Evolutionary conservation across 2,329 filamentous ascomycete species (phyloP).

Genomic region (Sporothrix euskadiensis): DNA sequence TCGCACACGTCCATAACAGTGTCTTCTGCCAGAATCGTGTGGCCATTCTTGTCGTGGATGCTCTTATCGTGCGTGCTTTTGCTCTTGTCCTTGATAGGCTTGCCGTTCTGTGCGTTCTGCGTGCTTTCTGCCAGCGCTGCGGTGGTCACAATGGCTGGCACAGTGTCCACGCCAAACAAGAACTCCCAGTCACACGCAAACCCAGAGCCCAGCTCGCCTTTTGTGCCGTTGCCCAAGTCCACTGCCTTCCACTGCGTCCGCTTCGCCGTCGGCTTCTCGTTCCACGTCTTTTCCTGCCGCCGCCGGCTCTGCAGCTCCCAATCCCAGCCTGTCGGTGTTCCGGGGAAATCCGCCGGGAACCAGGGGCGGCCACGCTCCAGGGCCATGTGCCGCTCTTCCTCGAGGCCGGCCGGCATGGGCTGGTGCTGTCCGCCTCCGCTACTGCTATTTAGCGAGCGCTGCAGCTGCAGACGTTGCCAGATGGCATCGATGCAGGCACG

Average conservation of each 20-base stretch:
- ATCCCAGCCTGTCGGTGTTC: constrained; percentile 72
- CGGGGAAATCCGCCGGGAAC: constrained; percentile 84
- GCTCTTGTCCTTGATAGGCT: background rate
- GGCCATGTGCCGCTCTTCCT: constrained; percentile 74
- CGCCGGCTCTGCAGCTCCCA: constrained; percentile 72
- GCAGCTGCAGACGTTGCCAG: constrained; percentile 85
- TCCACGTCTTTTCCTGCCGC: constrained; percentile 65
- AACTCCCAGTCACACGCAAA: constrained; percentile 82
- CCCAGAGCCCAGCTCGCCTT: constrained; percentile 79
- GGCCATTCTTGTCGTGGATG: background rate
- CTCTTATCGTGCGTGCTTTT: background rate
- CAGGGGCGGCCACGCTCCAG: constrained; percentile 78
- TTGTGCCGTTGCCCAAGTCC: constrained; percentile 69
- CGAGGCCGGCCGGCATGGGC: constrained; percentile 76
- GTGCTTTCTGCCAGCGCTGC: background rate
- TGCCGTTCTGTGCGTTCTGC: background rate
- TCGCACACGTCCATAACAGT: constrained; percentile 19
- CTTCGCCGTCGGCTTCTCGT: constrained; percentile 77
- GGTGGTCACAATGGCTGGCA: background rate
- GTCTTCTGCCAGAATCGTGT: background rate
- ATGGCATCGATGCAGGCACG: constrained; percentile 86
- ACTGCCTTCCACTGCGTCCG: constrained; percentile 73
- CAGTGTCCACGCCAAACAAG: constrained; percentile 48
- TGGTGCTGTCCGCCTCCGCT: constrained; percentile 46
- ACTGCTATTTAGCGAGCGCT: constrained; percentile 64